Evolutionary conservation across 345 rosid species (phyloP).

Genomic region (Gossypium herbaceum): DNA sequence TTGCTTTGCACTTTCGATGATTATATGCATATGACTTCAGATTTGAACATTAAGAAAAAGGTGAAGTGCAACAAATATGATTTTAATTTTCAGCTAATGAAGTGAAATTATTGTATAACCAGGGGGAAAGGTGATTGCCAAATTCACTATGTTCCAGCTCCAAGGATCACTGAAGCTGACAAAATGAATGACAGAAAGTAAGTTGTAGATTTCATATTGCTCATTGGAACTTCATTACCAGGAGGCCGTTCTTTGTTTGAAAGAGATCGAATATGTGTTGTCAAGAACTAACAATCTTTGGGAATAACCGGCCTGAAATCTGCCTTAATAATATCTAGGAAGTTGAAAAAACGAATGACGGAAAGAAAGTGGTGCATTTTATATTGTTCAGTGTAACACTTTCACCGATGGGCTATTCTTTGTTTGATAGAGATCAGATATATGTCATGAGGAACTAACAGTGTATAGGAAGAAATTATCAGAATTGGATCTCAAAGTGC

Average conservation of each 20-base stretch:
- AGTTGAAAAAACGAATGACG: slow-evolving; percentile 77
- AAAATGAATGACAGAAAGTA: slow-evolving; percentile 77
- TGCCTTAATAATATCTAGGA: slow-evolving; percentile 24
- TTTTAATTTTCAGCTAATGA: slow-evolving; percentile 7
- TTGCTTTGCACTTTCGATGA: neutral
- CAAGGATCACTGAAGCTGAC: slow-evolving; percentile 88
- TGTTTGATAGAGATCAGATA: neutral
- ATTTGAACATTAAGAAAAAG: neutral
- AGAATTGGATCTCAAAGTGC: neutral
- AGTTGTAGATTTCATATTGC: slow-evolving; percentile 21
- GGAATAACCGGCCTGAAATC: neutral
- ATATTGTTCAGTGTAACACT: neutral
- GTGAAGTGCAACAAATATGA: neutral
- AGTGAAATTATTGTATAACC: slow-evolving; percentile 24
- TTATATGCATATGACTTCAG: neutral
- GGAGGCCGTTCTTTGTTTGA: neutral
- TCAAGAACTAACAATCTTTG: neutral
- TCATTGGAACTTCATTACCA: neutral
- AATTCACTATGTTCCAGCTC: slow-evolving; percentile 83
- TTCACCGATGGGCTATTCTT: neutral
- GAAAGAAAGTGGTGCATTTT: slow-evolving; percentile 47
- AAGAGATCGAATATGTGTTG: neutral
- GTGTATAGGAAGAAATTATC: neutral
- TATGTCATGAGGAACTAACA: neutral
- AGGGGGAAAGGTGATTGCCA: slow-evolving; percentile 93